Evolutionary conservation across 306 rosid genomes (phyloP).

Genomic region (Quercus wislizeni): DNA sequence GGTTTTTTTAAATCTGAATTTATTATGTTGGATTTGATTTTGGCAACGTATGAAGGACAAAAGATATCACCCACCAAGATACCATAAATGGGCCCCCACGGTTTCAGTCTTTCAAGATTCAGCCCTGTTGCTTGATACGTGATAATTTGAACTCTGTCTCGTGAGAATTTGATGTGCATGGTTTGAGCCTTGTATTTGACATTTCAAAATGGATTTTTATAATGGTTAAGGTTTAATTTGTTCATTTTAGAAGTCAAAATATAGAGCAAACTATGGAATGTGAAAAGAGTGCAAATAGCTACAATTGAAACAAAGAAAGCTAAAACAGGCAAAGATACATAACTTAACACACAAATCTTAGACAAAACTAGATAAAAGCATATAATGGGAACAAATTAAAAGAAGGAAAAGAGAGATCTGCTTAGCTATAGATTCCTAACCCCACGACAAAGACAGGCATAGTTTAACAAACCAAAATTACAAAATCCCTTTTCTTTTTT

Average conservation of each 20-base stretch:
- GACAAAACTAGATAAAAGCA: neutral
- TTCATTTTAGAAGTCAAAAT: too few relatives aligned
- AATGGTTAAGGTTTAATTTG: too few relatives aligned
- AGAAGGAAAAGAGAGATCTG: slow-evolving; percentile 25
- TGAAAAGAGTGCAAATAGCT: too few relatives aligned
- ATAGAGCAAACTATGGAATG: too few relatives aligned
- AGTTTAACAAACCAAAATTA: slow-evolving; percentile 35
- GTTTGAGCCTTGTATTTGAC: too few relatives aligned
- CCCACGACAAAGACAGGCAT: slow-evolving; percentile 72
- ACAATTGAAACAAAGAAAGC: neutral
- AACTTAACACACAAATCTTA: neutral
- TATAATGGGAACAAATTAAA: neutral
- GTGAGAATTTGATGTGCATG: neutral
- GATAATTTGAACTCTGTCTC: neutral
- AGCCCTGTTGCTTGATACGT: too few relatives aligned
- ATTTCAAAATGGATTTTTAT: too few relatives aligned
- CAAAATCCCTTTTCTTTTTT: slow-evolving; percentile 11
- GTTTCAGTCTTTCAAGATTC: neutral
- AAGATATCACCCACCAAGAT: neutral
- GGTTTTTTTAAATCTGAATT: neutral
- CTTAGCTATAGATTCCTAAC: slow-evolving; percentile 51
- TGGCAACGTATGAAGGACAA: neutral
- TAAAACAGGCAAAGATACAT: neutral
- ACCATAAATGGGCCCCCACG: neutral
- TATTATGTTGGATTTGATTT: neutral